A percentile compares a stretch with the other conserved stretches of the same genome.
phyloP scores from a whole-genome alignment of 1,284 basidiomycete genomes.

The Taiwanofungus camphoratus region DNA sequence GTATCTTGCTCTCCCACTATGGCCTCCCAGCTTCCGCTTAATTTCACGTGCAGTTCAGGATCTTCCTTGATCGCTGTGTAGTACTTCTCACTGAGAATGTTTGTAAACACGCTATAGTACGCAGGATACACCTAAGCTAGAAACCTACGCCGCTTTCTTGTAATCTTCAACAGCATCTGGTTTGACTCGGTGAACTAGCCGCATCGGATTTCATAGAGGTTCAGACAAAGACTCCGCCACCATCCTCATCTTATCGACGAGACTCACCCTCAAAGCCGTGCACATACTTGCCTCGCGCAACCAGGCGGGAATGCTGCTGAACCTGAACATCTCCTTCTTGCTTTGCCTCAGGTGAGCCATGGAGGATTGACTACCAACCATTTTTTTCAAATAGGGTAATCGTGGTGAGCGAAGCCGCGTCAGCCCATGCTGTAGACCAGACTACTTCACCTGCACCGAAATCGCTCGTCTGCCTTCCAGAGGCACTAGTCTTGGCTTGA shows the following conservation, averaged over 20 bases:
- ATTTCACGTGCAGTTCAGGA: slow-evolving; percentile 70
- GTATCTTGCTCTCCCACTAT: slow-evolving; percentile 84
- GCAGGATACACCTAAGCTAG: slow-evolving; percentile 3
- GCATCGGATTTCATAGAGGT: neutral
- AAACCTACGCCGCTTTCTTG: slow-evolving; percentile 78
- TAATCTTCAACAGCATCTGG: slow-evolving; percentile 78
- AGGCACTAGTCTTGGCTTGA: slow-evolving; percentile 22
- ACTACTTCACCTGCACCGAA: slow-evolving; percentile 50
- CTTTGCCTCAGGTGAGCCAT: slow-evolving; percentile 83
- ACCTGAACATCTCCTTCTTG: slow-evolving; percentile 71
- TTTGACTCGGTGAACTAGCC: slow-evolving; percentile 74
- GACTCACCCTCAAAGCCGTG: slow-evolving; percentile 83
- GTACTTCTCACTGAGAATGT: slow-evolving; percentile 60
- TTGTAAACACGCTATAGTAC: slow-evolving; percentile 7
- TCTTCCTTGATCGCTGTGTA: slow-evolving; percentile 76
- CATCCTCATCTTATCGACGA: no score
- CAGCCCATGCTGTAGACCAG: slow-evolving; percentile 8
- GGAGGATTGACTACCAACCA: slow-evolving; percentile 41
- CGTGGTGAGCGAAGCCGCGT: slow-evolving; percentile 9
- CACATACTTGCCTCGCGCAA: slow-evolving; percentile 83
- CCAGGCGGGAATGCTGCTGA: slow-evolving; percentile 77
- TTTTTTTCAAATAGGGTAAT: no score
- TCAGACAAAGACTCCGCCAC: slow-evolving; percentile 1
- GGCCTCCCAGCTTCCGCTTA: slow-evolving; percentile 90
- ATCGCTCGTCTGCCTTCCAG: slow-evolving; percentile 39